phyloP scores from a whole-genome alignment of 108 stramenopile genomes.

The Skeletonema menzelii region DNA sequence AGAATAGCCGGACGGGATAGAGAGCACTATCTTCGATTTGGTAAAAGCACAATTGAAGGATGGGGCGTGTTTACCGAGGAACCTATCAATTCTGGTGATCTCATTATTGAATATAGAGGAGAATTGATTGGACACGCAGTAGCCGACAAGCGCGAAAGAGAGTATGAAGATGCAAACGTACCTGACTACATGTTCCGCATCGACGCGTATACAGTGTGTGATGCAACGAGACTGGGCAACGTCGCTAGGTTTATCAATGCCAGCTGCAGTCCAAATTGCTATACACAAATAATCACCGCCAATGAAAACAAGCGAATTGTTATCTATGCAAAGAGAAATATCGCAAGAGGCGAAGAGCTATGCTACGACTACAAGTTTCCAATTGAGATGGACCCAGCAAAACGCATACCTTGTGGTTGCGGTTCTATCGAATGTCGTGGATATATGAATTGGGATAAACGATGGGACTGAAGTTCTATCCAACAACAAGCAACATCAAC shows the following conservation, averaged over 20 bases:
- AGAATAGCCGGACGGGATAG: conserved; percentile 60
- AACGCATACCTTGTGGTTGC: conserved; percentile 76
- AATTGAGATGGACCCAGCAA: conserved; percentile 62
- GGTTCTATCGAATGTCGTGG: conserved; percentile 71
- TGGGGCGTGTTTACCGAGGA: conserved; percentile 87
- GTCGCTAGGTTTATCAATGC: conserved; percentile 98
- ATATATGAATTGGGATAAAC: conserved; percentile 82
- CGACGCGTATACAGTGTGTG: conserved; percentile 77
- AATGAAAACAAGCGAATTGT: conserved; percentile 81
- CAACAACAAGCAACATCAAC: conserved; percentile 10
- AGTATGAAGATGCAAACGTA: conserved; percentile 86
- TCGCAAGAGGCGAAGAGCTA: conserved; percentile 91
- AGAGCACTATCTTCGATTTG: conserved; percentile 72
- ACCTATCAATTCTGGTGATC: conserved; percentile 63
- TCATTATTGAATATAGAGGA: conserved; percentile 94
- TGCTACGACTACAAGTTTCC: conserved; percentile 98
- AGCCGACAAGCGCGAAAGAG: conserved; percentile 86
- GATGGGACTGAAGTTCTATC: conserved; percentile 13
- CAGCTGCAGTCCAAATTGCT: conserved; percentile 92
- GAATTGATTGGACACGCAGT: conserved; percentile 89
- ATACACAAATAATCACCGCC: conserved; percentile 80
- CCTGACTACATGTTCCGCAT: conserved; percentile 97
- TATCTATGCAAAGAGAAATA: conserved; percentile 90
- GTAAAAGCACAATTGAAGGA: conserved; percentile 70
- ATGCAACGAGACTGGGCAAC: conserved; percentile 85